phyloP scores from a whole-genome alignment of 768 basidiomycete species.

The Kwoniella mangroviensis region DNA sequence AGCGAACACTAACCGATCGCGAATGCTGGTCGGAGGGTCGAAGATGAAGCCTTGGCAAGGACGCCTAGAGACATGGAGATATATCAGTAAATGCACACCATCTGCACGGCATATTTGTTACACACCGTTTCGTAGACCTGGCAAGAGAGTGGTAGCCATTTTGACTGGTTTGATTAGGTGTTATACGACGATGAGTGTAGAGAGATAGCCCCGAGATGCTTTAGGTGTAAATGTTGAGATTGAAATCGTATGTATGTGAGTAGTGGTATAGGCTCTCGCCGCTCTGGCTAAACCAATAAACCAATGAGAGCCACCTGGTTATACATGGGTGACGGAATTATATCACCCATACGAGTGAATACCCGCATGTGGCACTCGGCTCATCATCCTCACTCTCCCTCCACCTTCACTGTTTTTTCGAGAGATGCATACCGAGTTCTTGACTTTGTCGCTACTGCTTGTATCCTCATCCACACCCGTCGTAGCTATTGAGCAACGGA shows the following conservation, averaged over 20 bases:
- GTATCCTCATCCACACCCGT: not conserved
- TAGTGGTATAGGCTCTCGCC: constrained; percentile 8
- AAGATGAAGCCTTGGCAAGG: constrained; percentile 23
- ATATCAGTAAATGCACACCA: not conserved
- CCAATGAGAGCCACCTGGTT: constrained; percentile 15
- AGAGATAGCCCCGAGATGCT: not conserved
- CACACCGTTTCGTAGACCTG: constrained; percentile 39
- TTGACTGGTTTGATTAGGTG: not conserved
- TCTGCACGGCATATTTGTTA: not conserved
- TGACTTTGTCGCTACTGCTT: too few relatives aligned
- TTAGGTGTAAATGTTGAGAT: not conserved
- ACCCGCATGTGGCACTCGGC: constrained; percentile 5
- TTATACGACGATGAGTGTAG: constrained; percentile 5
- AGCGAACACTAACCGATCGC: constrained; percentile 37
- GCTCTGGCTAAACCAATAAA: not conserved
- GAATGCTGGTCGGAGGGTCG: constrained; percentile 29
- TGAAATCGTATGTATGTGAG: not conserved
- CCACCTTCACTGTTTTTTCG: constrained; percentile 6
- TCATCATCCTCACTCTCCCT: not conserved
- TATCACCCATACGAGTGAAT: not conserved
- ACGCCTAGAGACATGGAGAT: constrained; percentile 3
- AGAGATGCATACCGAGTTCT: not conserved
- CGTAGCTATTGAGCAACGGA: too few relatives aligned
- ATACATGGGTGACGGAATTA: constrained; percentile 12
- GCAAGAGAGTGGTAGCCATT: constrained; percentile 39